Conservation (phyloP, 352 stramenopile genomes). For the Thalassiosira sp. region DNA sequence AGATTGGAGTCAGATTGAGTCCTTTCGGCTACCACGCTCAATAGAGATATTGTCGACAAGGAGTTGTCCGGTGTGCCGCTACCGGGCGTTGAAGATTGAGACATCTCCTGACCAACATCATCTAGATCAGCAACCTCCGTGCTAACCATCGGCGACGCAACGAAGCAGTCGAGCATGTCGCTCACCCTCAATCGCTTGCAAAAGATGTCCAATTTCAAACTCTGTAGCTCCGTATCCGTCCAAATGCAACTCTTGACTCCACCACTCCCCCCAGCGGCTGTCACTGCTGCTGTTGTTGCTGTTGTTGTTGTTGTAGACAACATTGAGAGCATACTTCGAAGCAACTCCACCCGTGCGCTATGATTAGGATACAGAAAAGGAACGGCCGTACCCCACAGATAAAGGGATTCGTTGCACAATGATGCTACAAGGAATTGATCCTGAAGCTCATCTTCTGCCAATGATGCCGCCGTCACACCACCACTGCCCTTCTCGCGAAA, state of each 20-base stretch:
- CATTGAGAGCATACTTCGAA: conserved; percentile 39
- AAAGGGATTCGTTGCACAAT: conserved; percentile 64
- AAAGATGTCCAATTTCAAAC: conserved; percentile 65
- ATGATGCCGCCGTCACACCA: not conserved
- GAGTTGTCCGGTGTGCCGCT: conserved; percentile 35
- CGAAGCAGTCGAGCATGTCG: conserved; percentile 72
- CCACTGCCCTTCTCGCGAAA: conserved; percentile 18
- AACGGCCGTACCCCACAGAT: conserved; percentile 67
- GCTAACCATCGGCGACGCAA: conserved; percentile 49
- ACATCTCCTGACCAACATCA: not conserved
- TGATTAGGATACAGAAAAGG: conserved; percentile 69
- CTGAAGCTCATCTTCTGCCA: conserved; percentile 5
- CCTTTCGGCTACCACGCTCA: conserved; percentile 20
- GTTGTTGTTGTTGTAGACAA: not conserved
- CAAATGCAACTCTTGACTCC: conserved; percentile 24
- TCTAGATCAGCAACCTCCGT: conserved; percentile 1
- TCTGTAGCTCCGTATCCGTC: conserved; percentile 42
- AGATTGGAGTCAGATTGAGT: conserved; percentile 8
- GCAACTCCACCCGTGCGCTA: conserved; percentile 48
- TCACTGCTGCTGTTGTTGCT: not conserved
- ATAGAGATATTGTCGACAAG: conserved; percentile 38
- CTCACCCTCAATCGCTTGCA: conserved; percentile 70
- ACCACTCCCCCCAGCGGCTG: too few species aligned
- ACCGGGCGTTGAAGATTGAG: not conserved
- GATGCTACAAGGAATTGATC: conserved; percentile 45